Evolutionary conservation across 345 rosid genomes (phyloP).

Genomic region (Salix viminalis): DNA sequence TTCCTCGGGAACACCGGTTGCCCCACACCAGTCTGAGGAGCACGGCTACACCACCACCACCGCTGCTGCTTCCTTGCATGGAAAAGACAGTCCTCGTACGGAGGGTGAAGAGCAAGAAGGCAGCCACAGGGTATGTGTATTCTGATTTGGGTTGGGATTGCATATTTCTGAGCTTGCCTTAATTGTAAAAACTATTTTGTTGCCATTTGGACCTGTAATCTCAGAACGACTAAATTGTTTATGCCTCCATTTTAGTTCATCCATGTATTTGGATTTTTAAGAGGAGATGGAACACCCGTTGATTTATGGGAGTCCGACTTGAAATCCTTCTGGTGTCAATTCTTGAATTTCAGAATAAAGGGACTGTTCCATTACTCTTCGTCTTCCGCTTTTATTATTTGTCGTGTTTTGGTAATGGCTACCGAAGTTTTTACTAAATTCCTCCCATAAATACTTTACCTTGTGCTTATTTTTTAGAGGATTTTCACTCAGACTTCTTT

Average conservation of each 20-base stretch:
- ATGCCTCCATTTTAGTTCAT: neutral
- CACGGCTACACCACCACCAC: neutral
- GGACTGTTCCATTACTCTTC: neutral
- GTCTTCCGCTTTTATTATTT: neutral
- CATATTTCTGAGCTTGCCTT: neutral
- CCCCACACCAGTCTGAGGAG: neutral
- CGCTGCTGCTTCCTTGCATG: slow-evolving; percentile 2
- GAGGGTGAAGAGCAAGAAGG: slow-evolving; percentile 1
- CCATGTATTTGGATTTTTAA: neutral
- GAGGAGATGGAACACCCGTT: neutral
- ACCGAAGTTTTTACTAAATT: neutral
- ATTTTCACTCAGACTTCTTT: neutral
- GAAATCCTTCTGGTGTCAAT: neutral
- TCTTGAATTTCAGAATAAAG: neutral
- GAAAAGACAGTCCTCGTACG: neutral
- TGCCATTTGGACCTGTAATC: neutral
- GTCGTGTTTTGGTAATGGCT: neutral
- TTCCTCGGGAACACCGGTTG: neutral
- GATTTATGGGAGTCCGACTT: neutral
- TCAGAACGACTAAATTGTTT: no score
- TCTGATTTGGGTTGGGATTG: neutral
- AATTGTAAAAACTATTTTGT: neutral
- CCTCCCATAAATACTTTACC: neutral
- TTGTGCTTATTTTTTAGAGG: neutral
- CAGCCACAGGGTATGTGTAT: neutral